Base-by-base conservation (phyloP, 2,329 filamentous ascomycete species). In the Colletotrichum scovillei region DNA sequence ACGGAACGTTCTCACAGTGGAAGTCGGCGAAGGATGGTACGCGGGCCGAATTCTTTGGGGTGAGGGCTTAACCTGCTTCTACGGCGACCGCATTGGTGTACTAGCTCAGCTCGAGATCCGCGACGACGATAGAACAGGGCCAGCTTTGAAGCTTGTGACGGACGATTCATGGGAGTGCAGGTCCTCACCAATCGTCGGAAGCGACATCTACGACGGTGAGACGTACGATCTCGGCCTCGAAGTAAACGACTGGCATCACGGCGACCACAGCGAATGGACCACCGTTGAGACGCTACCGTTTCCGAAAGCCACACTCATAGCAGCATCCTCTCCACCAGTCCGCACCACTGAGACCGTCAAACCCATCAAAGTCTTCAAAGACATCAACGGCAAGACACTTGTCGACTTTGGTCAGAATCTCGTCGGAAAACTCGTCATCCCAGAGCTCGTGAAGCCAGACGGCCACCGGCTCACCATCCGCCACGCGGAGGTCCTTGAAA, bases 351-450 rank as follows among this genome's bases (percentile, higher is more conserved):
- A 78, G 73, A 76, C 74, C 0, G 14, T 81, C 8, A 81, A 74
- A 77, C 83, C 77, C 19, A 63, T 69, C 8, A 58, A 75, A 24
- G 78, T 82, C 53, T 81, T 81, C 22, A 78, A 71, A 69, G 76
- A 83, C 0, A 79, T 81, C 0, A 82, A 83, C 0, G 85, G 86
- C 0, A 87, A 86, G 73, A 83, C 79, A 0, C 77, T 90, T 1
- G 72, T 91, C 5, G 88, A 91, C 74, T 90, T 91, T 76, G 88
- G 88, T 2, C 88, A 91, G 76, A 91, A 91, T 75, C 79, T 91
- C 0, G 88, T 90, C 1, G 89, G 89, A 0, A 83, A 83, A 72
- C 69, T 90, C 1, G 78, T 80, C 0, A 75, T 90, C 14, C 80
- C 76, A 2, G 76, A 78, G 1, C 76, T 86, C 2, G 72, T 9